Evolutionary conservation across 2,329 filamentous ascomycete species (phyloP).

Genomic region (Cladosporium velox): DNA sequence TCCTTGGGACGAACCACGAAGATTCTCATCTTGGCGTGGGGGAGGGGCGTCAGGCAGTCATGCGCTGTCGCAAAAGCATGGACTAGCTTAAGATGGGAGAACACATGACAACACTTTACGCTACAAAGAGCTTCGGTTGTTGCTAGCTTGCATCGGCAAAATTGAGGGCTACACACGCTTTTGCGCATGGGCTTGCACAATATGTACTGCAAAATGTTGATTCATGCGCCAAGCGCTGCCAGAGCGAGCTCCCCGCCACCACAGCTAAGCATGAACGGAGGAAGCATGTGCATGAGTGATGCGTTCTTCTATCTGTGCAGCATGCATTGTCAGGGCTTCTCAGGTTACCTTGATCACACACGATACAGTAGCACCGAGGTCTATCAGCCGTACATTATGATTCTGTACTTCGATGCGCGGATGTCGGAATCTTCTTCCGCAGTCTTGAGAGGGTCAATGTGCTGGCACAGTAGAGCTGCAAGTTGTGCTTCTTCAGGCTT

Average conservation of each 20-base stretch:
- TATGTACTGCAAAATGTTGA: not conserved
- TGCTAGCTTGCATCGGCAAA: not conserved
- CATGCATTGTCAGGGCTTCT: not conserved
- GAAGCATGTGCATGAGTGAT: not conserved
- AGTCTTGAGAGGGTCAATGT: conserved; percentile 1
- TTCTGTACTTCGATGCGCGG: conserved; percentile 8
- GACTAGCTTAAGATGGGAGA: not conserved
- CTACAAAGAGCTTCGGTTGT: not conserved
- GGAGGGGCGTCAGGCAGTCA: no score
- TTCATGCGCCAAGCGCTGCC: conserved; percentile 2
- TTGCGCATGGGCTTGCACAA: not conserved
- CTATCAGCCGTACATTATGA: conserved; percentile 12
- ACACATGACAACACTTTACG: not conserved
- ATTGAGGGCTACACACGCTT: not conserved
- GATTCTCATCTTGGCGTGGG: no score
- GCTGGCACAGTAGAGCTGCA: conserved; percentile 2
- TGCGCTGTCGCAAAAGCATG: not conserved
- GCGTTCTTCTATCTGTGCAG: not conserved
- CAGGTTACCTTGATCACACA: not conserved
- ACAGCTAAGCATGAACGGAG: not conserved
- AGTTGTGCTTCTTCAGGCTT: conserved; percentile 10
- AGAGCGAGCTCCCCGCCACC: conserved; percentile 1
- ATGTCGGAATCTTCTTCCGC: not conserved
- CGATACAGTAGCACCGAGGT: no score
- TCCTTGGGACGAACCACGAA: no score